Conservation (phyloP, 164 flowering plant species). For the Cinnamomum micranthum region DNA sequence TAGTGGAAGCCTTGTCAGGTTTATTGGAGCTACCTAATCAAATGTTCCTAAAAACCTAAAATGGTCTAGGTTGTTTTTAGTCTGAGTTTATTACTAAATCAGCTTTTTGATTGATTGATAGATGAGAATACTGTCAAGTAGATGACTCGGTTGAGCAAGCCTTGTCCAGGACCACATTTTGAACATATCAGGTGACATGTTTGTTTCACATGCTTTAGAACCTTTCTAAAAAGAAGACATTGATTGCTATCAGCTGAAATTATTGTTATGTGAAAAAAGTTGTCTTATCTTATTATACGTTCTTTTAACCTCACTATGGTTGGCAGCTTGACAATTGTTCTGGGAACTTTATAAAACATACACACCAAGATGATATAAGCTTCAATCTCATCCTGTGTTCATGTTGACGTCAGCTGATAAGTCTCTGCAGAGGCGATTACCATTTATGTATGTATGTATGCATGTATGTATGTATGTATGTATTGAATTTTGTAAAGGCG, state of each 20-base stretch:
- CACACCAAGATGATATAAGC: constrained; percentile 32
- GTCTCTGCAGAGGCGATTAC: constrained; percentile 16
- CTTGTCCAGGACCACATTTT: constrained; percentile 41
- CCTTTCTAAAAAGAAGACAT: constrained; percentile 16
- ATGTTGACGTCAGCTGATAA: constrained; percentile 28
- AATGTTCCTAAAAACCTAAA: constrained; percentile 13
- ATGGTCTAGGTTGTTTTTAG: constrained; percentile 29
- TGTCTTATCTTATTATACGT: constrained; percentile 16
- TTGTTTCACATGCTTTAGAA: constrained; percentile 9
- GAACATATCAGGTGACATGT: constrained; percentile 57
- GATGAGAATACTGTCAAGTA: constrained; percentile 60
- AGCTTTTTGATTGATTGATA: constrained; percentile 71
- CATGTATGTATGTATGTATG: background rate
- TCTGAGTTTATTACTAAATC: constrained; percentile 41
- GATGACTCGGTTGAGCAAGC: constrained; percentile 77
- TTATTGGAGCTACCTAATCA: background rate
- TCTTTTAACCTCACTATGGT: constrained; percentile 27
- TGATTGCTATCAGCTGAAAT: constrained; percentile 16
- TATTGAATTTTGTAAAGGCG: background rate
- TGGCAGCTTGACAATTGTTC: constrained; percentile 45
- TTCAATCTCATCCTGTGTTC: constrained; percentile 26
- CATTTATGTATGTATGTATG: constrained; percentile 20
- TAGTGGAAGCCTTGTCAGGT: background rate
- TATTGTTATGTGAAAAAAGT: constrained; percentile 9
- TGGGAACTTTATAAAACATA: constrained; percentile 28